Percentiles rank a stretch among this genome's conserved stretches.
These are phyloP conservation scores for Hawksworthiomyces lignivorus DNA, from an alignment of 2,329 filamentous ascomycete genomes.

Conservation along the genomic window DNA sequence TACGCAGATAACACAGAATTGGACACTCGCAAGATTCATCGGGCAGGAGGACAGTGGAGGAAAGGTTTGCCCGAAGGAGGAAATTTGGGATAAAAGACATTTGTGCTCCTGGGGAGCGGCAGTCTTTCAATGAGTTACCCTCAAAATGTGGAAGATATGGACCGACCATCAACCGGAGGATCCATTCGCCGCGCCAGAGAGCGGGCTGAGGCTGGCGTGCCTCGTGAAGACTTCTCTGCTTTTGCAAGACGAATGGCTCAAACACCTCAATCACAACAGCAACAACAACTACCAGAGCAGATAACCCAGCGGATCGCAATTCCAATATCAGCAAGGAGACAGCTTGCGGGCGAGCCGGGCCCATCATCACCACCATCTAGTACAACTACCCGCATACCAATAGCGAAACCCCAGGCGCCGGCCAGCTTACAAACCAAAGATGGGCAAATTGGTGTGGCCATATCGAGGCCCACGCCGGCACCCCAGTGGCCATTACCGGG, in stretches of 20 bases:
- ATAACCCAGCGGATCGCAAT: constrained; percentile 17
- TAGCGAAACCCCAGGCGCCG: constrained; percentile 26
- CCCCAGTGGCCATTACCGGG: constrained; percentile 47
- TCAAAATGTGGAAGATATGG: constrained; percentile 48
- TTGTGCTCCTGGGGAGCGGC: constrained; percentile 15
- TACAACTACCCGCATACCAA: constrained; percentile 2
- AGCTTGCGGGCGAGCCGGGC: constrained; percentile 17
- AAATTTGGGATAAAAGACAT: not conserved
- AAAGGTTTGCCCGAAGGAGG: constrained; percentile 8
- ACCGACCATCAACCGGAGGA: constrained; percentile 34
- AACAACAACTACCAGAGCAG: constrained; percentile 13
- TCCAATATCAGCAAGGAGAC: constrained; percentile 20
- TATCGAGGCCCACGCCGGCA: constrained; percentile 45
- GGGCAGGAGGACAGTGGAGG: constrained; percentile 7
- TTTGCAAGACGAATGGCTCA: constrained; percentile 18
- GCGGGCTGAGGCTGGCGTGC: constrained; percentile 35
- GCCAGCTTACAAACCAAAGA: constrained; percentile 28
- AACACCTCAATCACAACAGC: constrained; percentile 6
- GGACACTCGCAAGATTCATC: not conserved
- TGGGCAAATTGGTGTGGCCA: constrained; percentile 35
- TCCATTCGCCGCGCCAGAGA: constrained; percentile 50
- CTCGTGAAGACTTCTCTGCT: constrained; percentile 23
- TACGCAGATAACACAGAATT: too few relatives aligned
- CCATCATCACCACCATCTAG: constrained; percentile 13
- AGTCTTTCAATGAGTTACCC: constrained; percentile 44